phyloP scores from a whole-genome alignment of 345 rosid species.

The Hibiscus tridactylites region DNA sequence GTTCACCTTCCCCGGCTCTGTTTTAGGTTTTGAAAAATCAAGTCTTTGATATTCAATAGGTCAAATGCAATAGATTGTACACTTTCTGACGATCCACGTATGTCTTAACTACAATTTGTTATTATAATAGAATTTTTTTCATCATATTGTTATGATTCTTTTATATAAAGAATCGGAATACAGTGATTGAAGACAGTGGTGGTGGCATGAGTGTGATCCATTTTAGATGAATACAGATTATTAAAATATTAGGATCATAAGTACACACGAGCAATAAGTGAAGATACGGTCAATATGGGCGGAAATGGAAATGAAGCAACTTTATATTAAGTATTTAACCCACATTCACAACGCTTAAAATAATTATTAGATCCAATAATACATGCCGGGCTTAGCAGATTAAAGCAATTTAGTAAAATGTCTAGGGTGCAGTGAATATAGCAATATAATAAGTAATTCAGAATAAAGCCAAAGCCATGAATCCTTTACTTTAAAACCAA shows the following conservation, averaged over 20 bases:
- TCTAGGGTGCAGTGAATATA: conserved; percentile 6
- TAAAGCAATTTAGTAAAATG: conserved; percentile 14
- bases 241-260: not conserved
- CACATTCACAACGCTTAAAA: conserved; percentile 17
- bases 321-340: conserved; percentile 9
- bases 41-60: too few relatives aligned
- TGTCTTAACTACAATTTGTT: not conserved
- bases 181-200: not conserved
- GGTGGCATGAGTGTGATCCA: not conserved
- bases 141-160: not conserved
- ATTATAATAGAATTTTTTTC: too few relatives aligned
- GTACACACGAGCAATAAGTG: not conserved
- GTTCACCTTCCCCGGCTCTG: too few relatives aligned
- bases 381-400: not conserved
- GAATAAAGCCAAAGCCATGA: conserved; percentile 24
- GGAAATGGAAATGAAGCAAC: not conserved
- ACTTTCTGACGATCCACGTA: not conserved
- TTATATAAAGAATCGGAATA: not conserved
- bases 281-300: conserved; percentile 17
- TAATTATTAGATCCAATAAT: not conserved
- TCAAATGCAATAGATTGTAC: too few relatives aligned
- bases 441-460: not conserved
- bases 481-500: conserved; percentile 26
- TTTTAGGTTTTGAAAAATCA: too few relatives aligned
- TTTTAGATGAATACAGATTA: not conserved